Evolutionary conservation across 2,329 filamentous ascomycete species (phyloP), one percentile per base, ranked within the genome.

Genomic region (Byssochlamys sp.): DNA sequence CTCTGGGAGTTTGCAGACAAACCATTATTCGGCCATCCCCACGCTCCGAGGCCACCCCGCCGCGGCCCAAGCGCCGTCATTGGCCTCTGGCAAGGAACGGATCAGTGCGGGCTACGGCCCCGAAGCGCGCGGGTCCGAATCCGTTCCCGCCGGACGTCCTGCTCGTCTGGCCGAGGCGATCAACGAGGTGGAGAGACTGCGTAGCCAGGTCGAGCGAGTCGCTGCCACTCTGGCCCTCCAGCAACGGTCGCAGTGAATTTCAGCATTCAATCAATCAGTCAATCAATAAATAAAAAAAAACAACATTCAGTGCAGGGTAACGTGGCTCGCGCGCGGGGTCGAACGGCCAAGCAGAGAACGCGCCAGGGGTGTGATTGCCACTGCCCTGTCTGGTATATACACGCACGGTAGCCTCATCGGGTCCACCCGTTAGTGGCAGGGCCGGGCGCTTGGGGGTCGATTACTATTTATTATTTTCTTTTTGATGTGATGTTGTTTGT

Each of bases 151-250:
- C 53, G 65, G 62, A 28, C 62, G 64, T 57, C 19, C 19, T 19
- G 61, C 62, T 64, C 65, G 68, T 52, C 59, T 71, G 25, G 63
- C 60, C 58, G 67, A 67, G 59, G 62, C 73, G 65, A 67, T 71
- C 62, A 67, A 69, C 61, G 68, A 69, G 52, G 61, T 72, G 61
- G 69, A 73, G 62, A 66, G 62, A 56, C 63, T 73, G 56, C 69
- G 68, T 61, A 61, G 56, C 53, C 69, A 73, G 61, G 65, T 73
- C 65, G 71, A 72, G 59, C 68, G 67, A 56, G 63, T 71, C 50
- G 63, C 62, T 28, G 62, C 68, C 52, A 64, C 64, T 14, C 56
- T 71, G 53, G 62, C 68, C 28, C 55, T 63, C 53, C 65, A 67
- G 52, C 64, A 63, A 54, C 60, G 63, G 5, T 45, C 9, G 14